A percentile compares a stretch with the other conserved stretches of the same genome.
Conservation (phyloP, 2,329 filamentous ascomycete species). For the Purpureocillium takamizusanense region DNA sequence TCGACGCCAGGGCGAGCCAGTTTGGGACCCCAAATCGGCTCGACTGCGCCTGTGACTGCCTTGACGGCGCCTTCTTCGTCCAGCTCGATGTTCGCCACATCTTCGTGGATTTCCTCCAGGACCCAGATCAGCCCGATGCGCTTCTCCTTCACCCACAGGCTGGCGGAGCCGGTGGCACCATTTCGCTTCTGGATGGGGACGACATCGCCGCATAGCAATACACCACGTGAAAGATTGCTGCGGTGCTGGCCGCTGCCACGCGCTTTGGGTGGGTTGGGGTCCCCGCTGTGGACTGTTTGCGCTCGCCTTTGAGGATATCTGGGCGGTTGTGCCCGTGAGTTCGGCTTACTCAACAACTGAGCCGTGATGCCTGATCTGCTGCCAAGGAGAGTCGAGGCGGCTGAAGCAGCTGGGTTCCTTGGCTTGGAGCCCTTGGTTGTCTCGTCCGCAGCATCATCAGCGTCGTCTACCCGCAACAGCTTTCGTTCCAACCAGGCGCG, state of each 20-base stretch:
- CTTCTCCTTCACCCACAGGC: constrained; percentile 98
- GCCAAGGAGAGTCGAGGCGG: constrained; percentile 51
- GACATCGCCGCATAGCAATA: constrained; percentile 92
- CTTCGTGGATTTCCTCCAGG: constrained; percentile 92
- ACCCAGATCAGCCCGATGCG: constrained; percentile 92
- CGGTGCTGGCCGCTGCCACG: constrained; percentile 51
- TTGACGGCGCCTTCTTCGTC: constrained; percentile 70
- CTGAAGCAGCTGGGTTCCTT: constrained; percentile 27
- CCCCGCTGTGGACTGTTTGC: constrained; percentile 53
- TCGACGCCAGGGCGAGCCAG: constrained; percentile 59
- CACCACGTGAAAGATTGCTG: constrained; percentile 72
- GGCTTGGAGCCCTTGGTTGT: constrained; percentile 22
- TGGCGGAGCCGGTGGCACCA: constrained; percentile 82
- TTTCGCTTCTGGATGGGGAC: constrained; percentile 96
- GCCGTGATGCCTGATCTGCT: constrained; percentile 73
- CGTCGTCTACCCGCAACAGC: constrained; percentile 43
- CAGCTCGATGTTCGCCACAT: constrained; percentile 68
- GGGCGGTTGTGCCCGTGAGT: constrained; percentile 46
- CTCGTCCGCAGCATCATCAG: constrained; percentile 22
- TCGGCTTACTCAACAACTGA: constrained; percentile 76
- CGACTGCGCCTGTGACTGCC: constrained; percentile 64
- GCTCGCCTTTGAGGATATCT: constrained; percentile 47
- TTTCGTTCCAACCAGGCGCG: constrained; percentile 85
- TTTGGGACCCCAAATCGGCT: constrained; percentile 76
- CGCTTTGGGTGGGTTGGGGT: constrained; percentile 46